A percentile compares a stretch with the other conserved stretches of the same genome.
phyloP scores from a whole-genome alignment of 2,329 filamentous ascomycete genomes.

The Verticillium albo-atrum region DNA sequence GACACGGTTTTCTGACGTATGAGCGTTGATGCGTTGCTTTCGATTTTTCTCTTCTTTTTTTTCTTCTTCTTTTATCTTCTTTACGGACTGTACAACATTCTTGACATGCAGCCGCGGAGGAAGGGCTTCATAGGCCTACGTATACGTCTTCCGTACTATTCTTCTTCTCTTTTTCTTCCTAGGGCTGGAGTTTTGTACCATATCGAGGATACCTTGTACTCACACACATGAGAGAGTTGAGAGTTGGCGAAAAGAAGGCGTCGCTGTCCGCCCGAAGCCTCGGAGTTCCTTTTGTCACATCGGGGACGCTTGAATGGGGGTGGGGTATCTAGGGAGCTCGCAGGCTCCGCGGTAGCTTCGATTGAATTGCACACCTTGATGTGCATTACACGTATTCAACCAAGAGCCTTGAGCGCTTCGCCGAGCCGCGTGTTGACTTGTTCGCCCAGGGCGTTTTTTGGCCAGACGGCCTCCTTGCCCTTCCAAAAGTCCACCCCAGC shows the following conservation, averaged over 20 bases:
- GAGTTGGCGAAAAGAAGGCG: not conserved
- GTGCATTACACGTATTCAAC: not conserved
- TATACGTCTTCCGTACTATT: not conserved
- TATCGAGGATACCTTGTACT: not conserved
- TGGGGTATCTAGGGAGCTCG: not conserved
- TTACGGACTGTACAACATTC: not conserved
- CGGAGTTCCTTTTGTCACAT: not conserved
- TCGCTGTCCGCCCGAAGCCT: not conserved
- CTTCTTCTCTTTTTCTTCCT: not conserved
- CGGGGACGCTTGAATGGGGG: not conserved
- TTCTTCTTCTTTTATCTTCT: not conserved
- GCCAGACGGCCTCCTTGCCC: not conserved
- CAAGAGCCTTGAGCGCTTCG: not conserved
- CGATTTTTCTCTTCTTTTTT: conserved; percentile 1
- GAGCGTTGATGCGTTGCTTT: conserved; percentile 1
- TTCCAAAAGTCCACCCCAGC: not conserved
- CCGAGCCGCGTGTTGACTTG: not conserved
- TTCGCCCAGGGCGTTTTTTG: not conserved
- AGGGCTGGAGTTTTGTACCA: not conserved
- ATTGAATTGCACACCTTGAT: not conserved
- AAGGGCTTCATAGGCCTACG: not conserved
- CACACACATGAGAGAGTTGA: not conserved
- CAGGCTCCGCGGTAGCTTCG: not conserved
- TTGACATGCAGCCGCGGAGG: not conserved
- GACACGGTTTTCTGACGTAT: not conserved